Evolutionary conservation across 768 basidiomycete genomes (phyloP).

Genomic region (Leccinum disarticulatum): DNA sequence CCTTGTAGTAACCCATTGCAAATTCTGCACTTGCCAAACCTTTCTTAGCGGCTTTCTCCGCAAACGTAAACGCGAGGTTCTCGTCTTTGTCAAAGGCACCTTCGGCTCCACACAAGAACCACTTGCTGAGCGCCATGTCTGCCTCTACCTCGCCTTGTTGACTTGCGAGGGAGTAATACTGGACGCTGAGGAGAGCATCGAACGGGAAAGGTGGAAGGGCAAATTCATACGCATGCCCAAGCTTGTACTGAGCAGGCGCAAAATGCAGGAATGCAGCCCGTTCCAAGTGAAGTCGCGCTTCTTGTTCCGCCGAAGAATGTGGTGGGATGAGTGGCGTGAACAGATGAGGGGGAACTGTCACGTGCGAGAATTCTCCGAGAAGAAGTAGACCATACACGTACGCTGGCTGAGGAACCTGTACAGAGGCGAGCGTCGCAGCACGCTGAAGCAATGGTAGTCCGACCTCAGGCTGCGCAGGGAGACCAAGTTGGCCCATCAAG

Average conservation of each 20-base stretch:
- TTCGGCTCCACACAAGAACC: constrained; percentile 90
- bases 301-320: constrained; percentile 45
- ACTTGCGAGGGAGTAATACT: constrained; percentile 82
- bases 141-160: constrained; percentile 90
- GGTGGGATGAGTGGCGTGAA: constrained; percentile 57
- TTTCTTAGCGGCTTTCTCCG: constrained; percentile 78
- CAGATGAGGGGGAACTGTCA: constrained; percentile 49
- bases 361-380: constrained; percentile 76
- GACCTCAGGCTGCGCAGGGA: constrained; percentile 48
- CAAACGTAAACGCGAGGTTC: constrained; percentile 80
- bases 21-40: constrained; percentile 85
- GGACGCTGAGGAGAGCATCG: constrained; percentile 86
- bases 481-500: constrained; percentile 81
- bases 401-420: constrained; percentile 83
- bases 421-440: constrained; percentile 72
- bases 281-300: constrained; percentile 78
- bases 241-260: constrained; percentile 87
- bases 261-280: constrained; percentile 84
- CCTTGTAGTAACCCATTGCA: constrained; percentile 93
- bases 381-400: constrained; percentile 89
- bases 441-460: constrained; percentile 75
- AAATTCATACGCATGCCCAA: constrained; percentile 91
- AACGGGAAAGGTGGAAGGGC: constrained; percentile 82
- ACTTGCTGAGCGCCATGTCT: constrained; percentile 95
- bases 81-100: constrained; percentile 86